Evolutionary conservation across 768 basidiomycete genomes (phyloP).

Genomic region (Phlebiopsis flavidoalba): DNA sequence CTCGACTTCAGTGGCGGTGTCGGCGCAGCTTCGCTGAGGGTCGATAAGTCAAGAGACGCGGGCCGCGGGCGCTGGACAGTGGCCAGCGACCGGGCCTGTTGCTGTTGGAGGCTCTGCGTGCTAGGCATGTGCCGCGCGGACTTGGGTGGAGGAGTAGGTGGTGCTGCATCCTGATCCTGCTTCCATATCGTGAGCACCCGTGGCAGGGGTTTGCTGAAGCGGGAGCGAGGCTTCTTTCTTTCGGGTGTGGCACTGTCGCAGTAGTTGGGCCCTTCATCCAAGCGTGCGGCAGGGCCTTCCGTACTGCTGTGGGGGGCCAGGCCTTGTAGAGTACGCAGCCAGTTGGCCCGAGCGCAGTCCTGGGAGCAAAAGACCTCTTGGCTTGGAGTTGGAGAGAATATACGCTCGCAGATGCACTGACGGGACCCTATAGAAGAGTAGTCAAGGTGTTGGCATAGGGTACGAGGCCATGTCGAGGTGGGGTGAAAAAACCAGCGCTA

Average conservation of each 20-base stretch:
- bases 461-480: too few species aligned
- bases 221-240: background rate
- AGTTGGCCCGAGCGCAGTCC: background rate
- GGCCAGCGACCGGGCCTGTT: background rate
- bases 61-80: too few species aligned
- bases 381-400: background rate
- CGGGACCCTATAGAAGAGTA: too few species aligned
- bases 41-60: background rate
- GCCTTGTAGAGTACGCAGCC: background rate
- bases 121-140: background rate
- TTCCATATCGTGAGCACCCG: background rate
- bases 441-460: too few species aligned
- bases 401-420: background rate
- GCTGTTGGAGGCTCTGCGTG: background rate
- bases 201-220: background rate
- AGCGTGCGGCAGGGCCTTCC: background rate
- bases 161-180: background rate
- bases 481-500: too few species aligned
- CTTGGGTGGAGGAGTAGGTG: background rate
- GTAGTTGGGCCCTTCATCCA: background rate
- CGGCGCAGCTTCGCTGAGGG: background rate
- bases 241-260: background rate
- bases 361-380: background rate
- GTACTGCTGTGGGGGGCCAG: background rate
- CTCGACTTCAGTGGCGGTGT: background rate